Base-by-base conservation (phyloP, 176 grass and related monocot genomes). In the Avena insularis region DNA sequence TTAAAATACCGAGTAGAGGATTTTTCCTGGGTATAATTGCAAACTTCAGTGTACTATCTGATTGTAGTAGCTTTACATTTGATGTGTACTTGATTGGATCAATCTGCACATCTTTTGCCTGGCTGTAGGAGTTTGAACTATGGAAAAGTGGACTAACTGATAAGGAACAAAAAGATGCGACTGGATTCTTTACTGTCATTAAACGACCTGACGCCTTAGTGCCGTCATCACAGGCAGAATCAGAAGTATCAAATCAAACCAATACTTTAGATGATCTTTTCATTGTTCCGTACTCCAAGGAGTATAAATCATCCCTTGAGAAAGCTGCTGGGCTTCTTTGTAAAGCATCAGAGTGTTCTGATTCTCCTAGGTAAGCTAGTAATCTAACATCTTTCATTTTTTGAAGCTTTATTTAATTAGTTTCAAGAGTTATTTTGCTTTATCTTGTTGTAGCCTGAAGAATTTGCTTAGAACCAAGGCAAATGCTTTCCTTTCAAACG, bases 401-500 rank as follows among this genome's bases (percentile, higher is more conserved):
- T 69, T 71, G 14, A 67, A 65, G 27, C 33, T 83, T 31, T 84
- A 85, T 48, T 80, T 31, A 20, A 0, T 70, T 68, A 71, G 12
- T 85, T 12, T 79, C 16, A 80, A 83, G 47, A 67, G 15, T 51
- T 57, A 21, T 50, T 60, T 80, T 53, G 8, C 64, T 84, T 71
- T 59, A 51, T 82, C 71, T 83, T 92, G 17, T 77, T 55, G 54
- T 54, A 97, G 95, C 85, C 90, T 97, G 78, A 97, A 93, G 85
- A 88, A 88, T 75, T 88, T 97, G 46, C 88, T 97, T 53, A 93
- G 64, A 90, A 82, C 95, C 72, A 97, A 97, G 90, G 95, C 89
- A 5, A 50, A 97, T 85, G 95, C 93, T 75, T 97, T 97, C 77
- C 79, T 95, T 67, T 97, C 93, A 71, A 95, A 97, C 90, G 85